These are phyloP conservation scores for Lagerstroemia fauriei DNA, from an alignment of 441 rosid species.

Conservation along the genomic window DNA sequence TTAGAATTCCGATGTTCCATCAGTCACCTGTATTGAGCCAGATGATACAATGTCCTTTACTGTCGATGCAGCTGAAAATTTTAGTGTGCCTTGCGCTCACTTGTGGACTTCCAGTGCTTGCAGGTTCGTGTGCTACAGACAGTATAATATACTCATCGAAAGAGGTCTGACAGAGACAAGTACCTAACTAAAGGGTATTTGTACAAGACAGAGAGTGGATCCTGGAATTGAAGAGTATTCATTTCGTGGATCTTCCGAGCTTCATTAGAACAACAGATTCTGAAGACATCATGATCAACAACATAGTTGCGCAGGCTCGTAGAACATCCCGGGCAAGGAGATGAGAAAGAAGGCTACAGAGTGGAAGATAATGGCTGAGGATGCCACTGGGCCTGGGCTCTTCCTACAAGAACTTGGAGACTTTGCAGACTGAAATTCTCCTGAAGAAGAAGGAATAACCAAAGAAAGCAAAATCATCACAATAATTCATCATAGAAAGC, in stretches of 20 bases:
- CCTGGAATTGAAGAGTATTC: slow-evolving; percentile 15
- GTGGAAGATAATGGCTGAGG: slow-evolving; percentile 11
- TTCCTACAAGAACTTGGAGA: slow-evolving; percentile 1
- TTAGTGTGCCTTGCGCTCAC: slow-evolving; percentile 30
- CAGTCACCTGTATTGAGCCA: slow-evolving; percentile 31
- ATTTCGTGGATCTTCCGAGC: slow-evolving; percentile 21
- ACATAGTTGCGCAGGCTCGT: neutral
- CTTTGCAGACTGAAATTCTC: neutral
- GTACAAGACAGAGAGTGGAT: slow-evolving; percentile 17
- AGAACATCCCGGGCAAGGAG: neutral
- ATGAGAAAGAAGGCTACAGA: slow-evolving; percentile 6
- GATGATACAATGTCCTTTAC: slow-evolving; percentile 32
- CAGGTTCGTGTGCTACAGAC: slow-evolving; percentile 26
- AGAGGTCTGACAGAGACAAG: slow-evolving; percentile 24
- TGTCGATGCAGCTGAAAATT: slow-evolving; percentile 29
- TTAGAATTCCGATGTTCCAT: slow-evolving; percentile 15
- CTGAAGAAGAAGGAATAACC: neutral
- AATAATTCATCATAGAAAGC: neutral
- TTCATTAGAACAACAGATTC: slow-evolving; percentile 24
- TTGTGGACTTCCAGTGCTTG: slow-evolving; percentile 38
- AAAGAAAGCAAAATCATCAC: neutral
- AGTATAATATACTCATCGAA: slow-evolving; percentile 14
- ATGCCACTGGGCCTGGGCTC: neutral
- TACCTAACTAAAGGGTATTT: slow-evolving; percentile 19
- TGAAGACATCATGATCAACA: slow-evolving; percentile 15